phyloP scores from a whole-genome alignment of 805 yeast genomes.

The Candida nanaspora region DNA sequence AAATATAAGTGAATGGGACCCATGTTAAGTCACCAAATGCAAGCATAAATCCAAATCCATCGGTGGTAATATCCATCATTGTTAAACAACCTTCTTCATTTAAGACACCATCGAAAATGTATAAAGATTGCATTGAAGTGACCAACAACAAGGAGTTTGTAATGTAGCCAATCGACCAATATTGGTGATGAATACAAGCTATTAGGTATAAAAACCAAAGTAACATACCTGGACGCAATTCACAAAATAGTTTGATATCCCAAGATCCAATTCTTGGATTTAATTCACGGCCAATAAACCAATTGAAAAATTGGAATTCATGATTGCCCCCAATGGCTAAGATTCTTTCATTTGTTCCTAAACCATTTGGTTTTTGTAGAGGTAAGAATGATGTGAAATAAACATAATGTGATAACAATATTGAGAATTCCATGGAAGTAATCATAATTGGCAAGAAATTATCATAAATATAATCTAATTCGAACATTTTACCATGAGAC shows the following conservation, averaged over 20 bases:
- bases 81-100: conserved; percentile 85
- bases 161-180: conserved; percentile 47
- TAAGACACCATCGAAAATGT: conserved; percentile 85
- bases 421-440: conserved; percentile 57
- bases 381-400: conserved; percentile 67
- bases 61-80: conserved; percentile 95
- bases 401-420: conserved; percentile 54
- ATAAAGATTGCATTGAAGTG: conserved; percentile 64
- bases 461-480: conserved; percentile 66
- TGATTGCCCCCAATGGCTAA: conserved; percentile 86
- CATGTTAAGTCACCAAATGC: conserved; percentile 90
- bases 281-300: conserved; percentile 96
- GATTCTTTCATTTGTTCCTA: conserved; percentile 55
- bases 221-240: conserved; percentile 88
- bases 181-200: conserved; percentile 78
- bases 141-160: conserved; percentile 70
- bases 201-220: conserved; percentile 77
- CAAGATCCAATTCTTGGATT: conserved; percentile 82
- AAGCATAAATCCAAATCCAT: conserved; percentile 96
- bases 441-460: conserved; percentile 60
- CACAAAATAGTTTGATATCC: conserved; percentile 90
- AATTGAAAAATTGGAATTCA: conserved; percentile 68
- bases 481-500: conserved; percentile 50
- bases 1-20: conserved; percentile 85
- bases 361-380: conserved; percentile 40